These are phyloP conservation scores for Monosporozyma servazzii DNA, from an alignment of 805 yeast species.

Conservation along the genomic window DNA sequence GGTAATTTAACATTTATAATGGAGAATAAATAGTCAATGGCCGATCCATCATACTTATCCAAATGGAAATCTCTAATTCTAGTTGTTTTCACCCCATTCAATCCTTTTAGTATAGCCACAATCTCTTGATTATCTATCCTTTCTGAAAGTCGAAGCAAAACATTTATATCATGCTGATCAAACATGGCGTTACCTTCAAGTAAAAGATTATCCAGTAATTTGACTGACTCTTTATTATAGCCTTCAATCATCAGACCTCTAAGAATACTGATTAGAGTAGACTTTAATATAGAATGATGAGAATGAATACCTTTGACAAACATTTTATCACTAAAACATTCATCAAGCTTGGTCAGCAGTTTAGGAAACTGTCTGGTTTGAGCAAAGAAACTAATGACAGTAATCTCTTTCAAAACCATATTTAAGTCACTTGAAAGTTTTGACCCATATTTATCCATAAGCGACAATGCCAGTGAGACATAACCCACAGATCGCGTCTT, in stretches of 20 bases:
- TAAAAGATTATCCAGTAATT: background rate
- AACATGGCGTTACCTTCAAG: background rate
- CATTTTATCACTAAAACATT: background rate
- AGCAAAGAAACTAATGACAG: slow-evolving; percentile 14
- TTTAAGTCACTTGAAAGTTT: background rate
- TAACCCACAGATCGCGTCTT: slow-evolving; percentile 14
- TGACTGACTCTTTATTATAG: background rate
- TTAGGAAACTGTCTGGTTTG: slow-evolving; percentile 17
- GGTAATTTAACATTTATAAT: background rate
- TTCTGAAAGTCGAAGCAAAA: background rate
- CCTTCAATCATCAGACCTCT: background rate
- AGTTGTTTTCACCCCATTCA: background rate
- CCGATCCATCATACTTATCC: background rate
- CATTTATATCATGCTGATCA: background rate
- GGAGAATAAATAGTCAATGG: background rate
- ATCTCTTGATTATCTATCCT: background rate
- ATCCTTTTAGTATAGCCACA: background rate
- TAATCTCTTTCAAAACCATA: slow-evolving; percentile 3
- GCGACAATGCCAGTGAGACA: slow-evolving; percentile 1
- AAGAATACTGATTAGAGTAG: background rate
- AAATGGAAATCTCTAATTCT: background rate
- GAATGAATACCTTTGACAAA: background rate
- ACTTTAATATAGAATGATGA: background rate
- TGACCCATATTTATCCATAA: background rate
- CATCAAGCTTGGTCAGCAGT: slow-evolving; percentile 2